phyloP scores from a whole-genome alignment of 306 rosid genomes.

The Citrullus mucosospermus region DNA sequence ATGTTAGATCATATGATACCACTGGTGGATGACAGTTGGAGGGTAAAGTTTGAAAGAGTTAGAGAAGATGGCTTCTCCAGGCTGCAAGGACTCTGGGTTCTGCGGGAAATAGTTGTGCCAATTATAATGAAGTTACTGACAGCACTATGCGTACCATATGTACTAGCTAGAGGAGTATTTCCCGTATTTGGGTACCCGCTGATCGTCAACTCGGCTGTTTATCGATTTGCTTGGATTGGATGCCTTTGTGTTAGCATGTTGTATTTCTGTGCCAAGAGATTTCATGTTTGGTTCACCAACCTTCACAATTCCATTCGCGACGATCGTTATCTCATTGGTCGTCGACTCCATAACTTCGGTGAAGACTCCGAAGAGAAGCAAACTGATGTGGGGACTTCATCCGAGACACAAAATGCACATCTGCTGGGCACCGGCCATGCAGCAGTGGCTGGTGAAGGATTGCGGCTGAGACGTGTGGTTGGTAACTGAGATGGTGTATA shows the following conservation, averaged over 20 bases:
- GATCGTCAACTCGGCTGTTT: constrained; percentile 89
- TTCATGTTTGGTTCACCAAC: constrained; percentile 96
- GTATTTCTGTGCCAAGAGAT: constrained; percentile 88
- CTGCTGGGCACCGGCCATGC: constrained; percentile 27
- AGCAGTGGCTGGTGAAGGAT: constrained; percentile 39
- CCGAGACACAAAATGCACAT: constrained; percentile 20
- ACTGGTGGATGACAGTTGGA: constrained; percentile 86
- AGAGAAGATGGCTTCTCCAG: constrained; percentile 96
- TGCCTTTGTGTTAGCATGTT: constrained; percentile 75
- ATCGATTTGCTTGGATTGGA: constrained; percentile 95
- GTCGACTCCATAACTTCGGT: constrained; percentile 91
- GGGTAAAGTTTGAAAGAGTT: constrained; percentile 85
- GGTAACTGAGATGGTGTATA: constrained; percentile 16
- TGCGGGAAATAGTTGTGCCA: constrained; percentile 88
- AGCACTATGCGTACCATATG: constrained; percentile 85
- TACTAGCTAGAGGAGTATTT: constrained; percentile 83
- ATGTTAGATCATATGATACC: constrained; percentile 99
- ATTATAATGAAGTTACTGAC: constrained; percentile 91
- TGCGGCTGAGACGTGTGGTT: constrained; percentile 42
- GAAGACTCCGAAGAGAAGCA: constrained; percentile 31
- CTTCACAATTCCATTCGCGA: constrained; percentile 96
- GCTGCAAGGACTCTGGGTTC: constrained; percentile 95
- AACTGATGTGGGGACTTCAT: constrained; percentile 24
- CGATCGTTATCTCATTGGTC: constrained; percentile 86
- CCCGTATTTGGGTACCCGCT: constrained; percentile 91